Conservation (phyloP, 352 stramenopile genomes). For the Globisporangium megalacanthum region DNA sequence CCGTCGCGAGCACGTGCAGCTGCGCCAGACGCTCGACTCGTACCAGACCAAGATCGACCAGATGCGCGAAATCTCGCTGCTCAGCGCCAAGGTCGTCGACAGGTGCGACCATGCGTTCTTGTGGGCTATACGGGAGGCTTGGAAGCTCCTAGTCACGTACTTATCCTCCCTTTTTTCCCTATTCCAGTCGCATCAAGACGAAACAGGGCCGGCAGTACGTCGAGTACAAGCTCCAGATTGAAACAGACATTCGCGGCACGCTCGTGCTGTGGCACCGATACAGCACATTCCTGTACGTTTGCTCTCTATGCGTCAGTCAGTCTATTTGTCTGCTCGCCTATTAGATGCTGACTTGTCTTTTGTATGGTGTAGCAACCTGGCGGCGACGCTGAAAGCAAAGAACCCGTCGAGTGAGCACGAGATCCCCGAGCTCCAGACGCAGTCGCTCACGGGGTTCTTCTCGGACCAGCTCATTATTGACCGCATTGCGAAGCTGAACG, state of each 20-base stretch:
- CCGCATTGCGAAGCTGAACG: conserved; percentile 61
- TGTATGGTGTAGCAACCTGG: conserved; percentile 33
- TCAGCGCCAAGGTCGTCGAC: conserved; percentile 82
- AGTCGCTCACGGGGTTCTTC: conserved; percentile 66
- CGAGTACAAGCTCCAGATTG: conserved; percentile 73
- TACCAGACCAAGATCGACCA: conserved; percentile 88
- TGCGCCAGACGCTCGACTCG: conserved; percentile 81
- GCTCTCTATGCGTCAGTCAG: neutral
- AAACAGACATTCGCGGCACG: conserved; percentile 62
- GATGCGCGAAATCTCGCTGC: conserved; percentile 82
- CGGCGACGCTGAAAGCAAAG: conserved; percentile 62
- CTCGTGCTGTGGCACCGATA: conserved; percentile 73
- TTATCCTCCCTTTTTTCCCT: no score
- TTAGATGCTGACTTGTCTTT: no score
- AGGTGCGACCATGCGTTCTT: conserved; percentile 45
- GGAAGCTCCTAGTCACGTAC: no score
- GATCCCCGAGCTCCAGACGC: conserved; percentile 67
- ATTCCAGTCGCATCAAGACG: conserved; percentile 48
- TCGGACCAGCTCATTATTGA: conserved; percentile 74
- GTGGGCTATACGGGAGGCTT: no score
- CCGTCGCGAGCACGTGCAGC: conserved; percentile 73
- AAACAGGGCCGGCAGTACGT: conserved; percentile 63
- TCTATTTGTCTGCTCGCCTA: no score
- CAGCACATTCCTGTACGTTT: conserved; percentile 45
- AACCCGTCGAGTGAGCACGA: conserved; percentile 68